A percentile compares a stretch with the other conserved stretches of the same genome.
phyloP scores from a whole-genome alignment of 768 basidiomycete genomes.

The Tremella yokohamensis region DNA sequence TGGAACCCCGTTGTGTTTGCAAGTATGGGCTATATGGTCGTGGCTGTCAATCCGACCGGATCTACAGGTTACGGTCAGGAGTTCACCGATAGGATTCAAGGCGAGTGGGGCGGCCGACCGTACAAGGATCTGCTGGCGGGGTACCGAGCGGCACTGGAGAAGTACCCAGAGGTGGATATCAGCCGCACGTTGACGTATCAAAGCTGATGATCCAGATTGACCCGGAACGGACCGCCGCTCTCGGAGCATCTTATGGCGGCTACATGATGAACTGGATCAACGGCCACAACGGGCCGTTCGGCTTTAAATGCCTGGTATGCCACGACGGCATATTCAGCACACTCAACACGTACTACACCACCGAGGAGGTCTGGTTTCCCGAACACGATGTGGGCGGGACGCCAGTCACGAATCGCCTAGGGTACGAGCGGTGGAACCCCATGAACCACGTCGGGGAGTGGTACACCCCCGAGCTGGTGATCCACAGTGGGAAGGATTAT shows the following conservation, averaged over 20 bases:
- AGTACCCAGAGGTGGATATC: conserved; percentile 40
- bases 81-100: conserved; percentile 47
- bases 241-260: conserved; percentile 78
- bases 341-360: conserved; percentile 73
- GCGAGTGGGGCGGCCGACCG: conserved; percentile 51
- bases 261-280: conserved; percentile 77
- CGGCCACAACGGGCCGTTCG: conserved; percentile 79
- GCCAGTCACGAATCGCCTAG: background rate
- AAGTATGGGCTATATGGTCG: conserved; percentile 66
- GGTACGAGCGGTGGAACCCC: conserved; percentile 61
- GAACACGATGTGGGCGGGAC: conserved; percentile 14
- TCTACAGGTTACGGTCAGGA: conserved; percentile 86
- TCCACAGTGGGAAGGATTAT: conserved; percentile 85
- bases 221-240: conserved; percentile 52
- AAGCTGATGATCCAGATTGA: conserved; percentile 43
- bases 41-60: conserved; percentile 89
- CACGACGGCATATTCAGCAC: conserved; percentile 74
- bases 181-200: background rate
- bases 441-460: conserved; percentile 76
- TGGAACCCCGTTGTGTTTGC: conserved; percentile 75
- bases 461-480: conserved; percentile 77
- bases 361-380: conserved; percentile 58
- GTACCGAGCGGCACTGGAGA: conserved; percentile 39
- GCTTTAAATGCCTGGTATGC: conserved; percentile 82
- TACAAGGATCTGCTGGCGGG: conserved; percentile 52